These are phyloP conservation scores for Sporothrix phasma DNA, from an alignment of 2,329 filamentous ascomycete genomes.

Conservation along the genomic window DNA sequence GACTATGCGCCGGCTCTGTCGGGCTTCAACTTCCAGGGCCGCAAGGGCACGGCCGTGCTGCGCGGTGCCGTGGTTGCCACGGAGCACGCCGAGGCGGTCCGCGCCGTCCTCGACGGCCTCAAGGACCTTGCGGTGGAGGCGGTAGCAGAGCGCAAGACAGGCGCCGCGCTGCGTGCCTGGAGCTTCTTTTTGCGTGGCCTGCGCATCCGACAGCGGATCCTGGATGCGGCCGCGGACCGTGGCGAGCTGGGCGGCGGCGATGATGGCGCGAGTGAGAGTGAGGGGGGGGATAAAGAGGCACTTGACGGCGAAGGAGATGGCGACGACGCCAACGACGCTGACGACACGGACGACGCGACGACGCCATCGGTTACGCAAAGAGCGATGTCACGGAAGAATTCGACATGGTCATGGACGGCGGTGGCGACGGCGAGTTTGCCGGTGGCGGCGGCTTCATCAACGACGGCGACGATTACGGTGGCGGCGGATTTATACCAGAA, in stretches of 20 bases:
- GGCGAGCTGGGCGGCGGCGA: conserved; percentile 25
- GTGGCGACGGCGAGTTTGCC: conserved; percentile 19
- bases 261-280: conserved; percentile 30
- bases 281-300: conserved; percentile 6
- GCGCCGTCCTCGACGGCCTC: conserved; percentile 58
- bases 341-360: too few species aligned
- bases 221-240: conserved; percentile 41
- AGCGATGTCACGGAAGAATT: conserved; percentile 26
- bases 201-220: conserved; percentile 65
- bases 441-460: conserved; percentile 25
- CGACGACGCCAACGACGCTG: conserved; percentile 1
- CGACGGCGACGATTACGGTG: conserved; percentile 4
- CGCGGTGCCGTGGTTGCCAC: conserved; percentile 66
- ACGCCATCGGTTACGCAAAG: too few species aligned
- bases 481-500: conserved; percentile 10
- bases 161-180: conserved; percentile 58
- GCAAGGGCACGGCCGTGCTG: conserved; percentile 75
- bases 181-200: conserved; percentile 68
- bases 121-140: conserved; percentile 54
- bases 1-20: conserved; percentile 86
- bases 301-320: background rate
- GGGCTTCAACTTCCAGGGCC: conserved; percentile 79
- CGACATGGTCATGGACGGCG: conserved; percentile 25
- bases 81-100: conserved; percentile 62
- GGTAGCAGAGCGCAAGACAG: conserved; percentile 52